Conservation (phyloP, 768 basidiomycete species). For the Lactarius sp. region DNA sequence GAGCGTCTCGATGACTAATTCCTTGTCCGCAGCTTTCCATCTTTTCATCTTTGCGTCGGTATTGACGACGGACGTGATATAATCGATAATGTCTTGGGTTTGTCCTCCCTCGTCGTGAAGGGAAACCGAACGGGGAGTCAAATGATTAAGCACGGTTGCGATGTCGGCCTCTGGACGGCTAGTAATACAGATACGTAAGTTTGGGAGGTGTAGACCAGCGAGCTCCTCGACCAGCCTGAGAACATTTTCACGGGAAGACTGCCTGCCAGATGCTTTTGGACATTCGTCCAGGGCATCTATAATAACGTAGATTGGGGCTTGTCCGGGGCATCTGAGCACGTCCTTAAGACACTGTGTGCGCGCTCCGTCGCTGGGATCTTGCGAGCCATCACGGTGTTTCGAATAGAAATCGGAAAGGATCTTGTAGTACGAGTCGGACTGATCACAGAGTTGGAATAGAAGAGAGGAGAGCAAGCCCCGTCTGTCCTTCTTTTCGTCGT, state of each 20-base stretch:
- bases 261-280: not conserved
- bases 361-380: not conserved
- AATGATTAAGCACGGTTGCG: not conserved
- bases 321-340: too few species aligned
- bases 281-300: not conserved
- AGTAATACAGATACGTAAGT: not conserved
- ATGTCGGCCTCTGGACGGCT: constrained; percentile 1
- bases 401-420: too few species aligned
- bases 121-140: not conserved
- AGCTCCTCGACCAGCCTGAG: not conserved
- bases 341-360: not conserved
- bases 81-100: not conserved
- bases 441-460: too few species aligned
- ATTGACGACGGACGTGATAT: not conserved
- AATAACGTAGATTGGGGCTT: not conserved
- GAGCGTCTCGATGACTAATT: not conserved
- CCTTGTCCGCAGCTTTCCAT: not conserved
- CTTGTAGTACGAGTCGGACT: too few species aligned
- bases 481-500: too few species aligned
- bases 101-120: not conserved
- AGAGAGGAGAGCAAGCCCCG: too few species aligned
- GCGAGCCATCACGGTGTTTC: too few species aligned
- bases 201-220: not conserved
- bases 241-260: not conserved
- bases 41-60: not conserved